Conservation (phyloP, 768 basidiomycete species). For the Collybia nuda region DNA sequence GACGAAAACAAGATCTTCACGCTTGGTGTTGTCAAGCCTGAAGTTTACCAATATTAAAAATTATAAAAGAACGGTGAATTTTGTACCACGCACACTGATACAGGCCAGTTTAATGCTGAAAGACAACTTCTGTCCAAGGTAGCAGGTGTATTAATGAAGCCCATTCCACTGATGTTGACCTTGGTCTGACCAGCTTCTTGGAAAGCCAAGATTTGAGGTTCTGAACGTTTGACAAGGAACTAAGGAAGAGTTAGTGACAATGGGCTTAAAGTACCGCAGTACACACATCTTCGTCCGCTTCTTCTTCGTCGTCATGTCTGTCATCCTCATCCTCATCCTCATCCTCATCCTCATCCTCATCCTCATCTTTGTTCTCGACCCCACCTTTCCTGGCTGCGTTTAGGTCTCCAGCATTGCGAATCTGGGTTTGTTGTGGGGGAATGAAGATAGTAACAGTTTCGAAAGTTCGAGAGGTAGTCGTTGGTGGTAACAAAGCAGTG, state of each 20-base stretch:
- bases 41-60: conserved; percentile 3
- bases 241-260: background rate
- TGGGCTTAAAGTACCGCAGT: background rate
- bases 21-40: conserved; percentile 70
- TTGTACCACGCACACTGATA: conserved; percentile 51
- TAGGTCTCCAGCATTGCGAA: background rate
- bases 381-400: too few species aligned
- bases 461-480: background rate
- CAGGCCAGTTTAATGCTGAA: conserved; percentile 67
- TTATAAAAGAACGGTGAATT: background rate
- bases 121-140: conserved; percentile 51
- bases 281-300: conserved; percentile 11
- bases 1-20: conserved; percentile 78
- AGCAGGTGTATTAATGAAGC: conserved; percentile 29
- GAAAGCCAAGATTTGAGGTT: conserved; percentile 15
- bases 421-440: conserved; percentile 9
- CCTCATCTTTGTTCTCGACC: too few species aligned
- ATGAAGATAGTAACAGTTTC: conserved; percentile 26
- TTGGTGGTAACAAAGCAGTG: background rate
- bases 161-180: conserved; percentile 32
- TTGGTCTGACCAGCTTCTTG: conserved; percentile 18
- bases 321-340: conserved; percentile 16
- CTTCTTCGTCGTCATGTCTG: conserved; percentile 9
- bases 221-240: conserved; percentile 8
- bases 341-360: background rate